phyloP scores from a whole-genome alignment of 2,329 filamentous ascomycete genomes.

The Arthrobotrys entomopaga region DNA sequence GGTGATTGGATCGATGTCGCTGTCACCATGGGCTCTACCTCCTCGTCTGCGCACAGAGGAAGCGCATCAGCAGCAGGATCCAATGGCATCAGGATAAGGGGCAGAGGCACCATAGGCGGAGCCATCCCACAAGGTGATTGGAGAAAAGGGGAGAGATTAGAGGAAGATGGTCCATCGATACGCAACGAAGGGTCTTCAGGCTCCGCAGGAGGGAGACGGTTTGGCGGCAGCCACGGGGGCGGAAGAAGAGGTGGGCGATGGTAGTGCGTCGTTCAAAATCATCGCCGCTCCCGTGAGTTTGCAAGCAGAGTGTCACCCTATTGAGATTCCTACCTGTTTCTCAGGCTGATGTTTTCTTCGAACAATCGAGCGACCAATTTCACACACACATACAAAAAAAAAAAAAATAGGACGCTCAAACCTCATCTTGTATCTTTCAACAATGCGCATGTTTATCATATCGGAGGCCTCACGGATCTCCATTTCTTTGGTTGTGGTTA shows the following conservation, averaged over 20 bases:
- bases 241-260: conserved; percentile 38
- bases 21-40: conserved; percentile 44
- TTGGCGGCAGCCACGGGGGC: conserved; percentile 35
- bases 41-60: conserved; percentile 25
- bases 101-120: conserved; percentile 40
- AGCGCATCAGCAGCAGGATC: conserved; percentile 9
- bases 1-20: conserved; percentile 89
- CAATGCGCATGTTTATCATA: background rate
- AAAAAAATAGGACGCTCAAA: no score
- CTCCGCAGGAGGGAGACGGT: conserved; percentile 28
- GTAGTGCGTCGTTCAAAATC: conserved; percentile 9
- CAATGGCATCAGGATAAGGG: conserved; percentile 48
- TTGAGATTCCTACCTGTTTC: no score
- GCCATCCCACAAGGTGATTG: conserved; percentile 42
- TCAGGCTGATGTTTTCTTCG: no score
- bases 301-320: no score
- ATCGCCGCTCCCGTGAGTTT: no score
- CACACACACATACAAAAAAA: no score
- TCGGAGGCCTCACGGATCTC: background rate
- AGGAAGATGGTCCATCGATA: conserved; percentile 34
- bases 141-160: conserved; percentile 48
- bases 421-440: no score
- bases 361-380: no score
- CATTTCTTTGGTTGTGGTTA: conserved; percentile 11
- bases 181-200: conserved; percentile 27